These are phyloP conservation scores for Yamadazyma paraphyllophila DNA, from an alignment of 805 yeast species.

Conservation along the genomic window DNA sequence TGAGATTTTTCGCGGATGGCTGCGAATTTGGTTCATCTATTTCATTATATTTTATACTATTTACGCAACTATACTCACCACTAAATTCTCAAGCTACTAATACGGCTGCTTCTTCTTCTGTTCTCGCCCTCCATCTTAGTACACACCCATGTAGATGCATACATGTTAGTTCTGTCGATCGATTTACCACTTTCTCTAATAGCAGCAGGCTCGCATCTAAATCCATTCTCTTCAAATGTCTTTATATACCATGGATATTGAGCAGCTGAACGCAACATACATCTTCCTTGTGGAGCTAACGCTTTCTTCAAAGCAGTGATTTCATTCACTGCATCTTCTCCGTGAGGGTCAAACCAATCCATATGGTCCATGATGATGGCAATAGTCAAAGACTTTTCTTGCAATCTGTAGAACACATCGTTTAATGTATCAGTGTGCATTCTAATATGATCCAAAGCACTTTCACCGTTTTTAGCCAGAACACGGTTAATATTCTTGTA, in stretches of 20 bases:
- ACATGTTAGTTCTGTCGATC: constrained; percentile 83
- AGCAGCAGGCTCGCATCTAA: constrained; percentile 66
- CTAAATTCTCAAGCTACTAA: constrained; percentile 46
- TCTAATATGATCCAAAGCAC: constrained; percentile 68
- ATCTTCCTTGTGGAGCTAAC: constrained; percentile 66
- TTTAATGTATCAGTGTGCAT: constrained; percentile 77
- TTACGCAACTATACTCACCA: neutral
- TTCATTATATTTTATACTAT: neutral
- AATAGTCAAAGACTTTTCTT: constrained; percentile 61
- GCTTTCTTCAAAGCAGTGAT: constrained; percentile 63
- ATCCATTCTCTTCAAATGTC: constrained; percentile 66
- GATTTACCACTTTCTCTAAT: constrained; percentile 60
- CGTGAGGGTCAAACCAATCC: constrained; percentile 82
- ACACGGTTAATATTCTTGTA: constrained; percentile 46
- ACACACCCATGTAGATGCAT: constrained; percentile 86
- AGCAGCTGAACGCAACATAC: constrained; percentile 73
- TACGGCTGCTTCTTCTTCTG: constrained; percentile 33
- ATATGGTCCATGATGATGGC: constrained; percentile 88
- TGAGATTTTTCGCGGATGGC: constrained; percentile 1
- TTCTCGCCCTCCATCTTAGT: constrained; percentile 39
- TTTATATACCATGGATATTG: constrained; percentile 74
- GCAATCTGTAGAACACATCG: constrained; percentile 69
- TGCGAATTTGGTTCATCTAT: constrained; percentile 1
- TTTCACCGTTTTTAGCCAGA: constrained; percentile 23
- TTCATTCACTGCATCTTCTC: constrained; percentile 63